A percentile compares a stretch with the other conserved stretches of the same genome.
These are phyloP conservation scores for Fusarium marasasianum DNA, from an alignment of 2,329 filamentous ascomycete genomes.

Conservation along the genomic window DNA sequence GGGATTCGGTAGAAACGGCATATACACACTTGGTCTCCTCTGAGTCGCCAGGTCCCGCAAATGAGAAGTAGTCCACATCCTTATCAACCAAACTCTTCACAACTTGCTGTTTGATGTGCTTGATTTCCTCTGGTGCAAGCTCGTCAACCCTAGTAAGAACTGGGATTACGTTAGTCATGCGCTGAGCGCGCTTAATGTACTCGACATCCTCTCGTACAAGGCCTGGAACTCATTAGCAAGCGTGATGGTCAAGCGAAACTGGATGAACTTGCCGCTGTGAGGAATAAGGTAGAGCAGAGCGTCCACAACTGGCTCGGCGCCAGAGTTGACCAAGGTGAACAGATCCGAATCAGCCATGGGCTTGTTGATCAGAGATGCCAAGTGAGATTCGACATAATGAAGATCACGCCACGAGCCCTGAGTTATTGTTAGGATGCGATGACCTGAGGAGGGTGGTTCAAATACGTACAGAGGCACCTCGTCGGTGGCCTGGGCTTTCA, in stretches of 20 bases:
- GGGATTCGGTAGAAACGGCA: constrained; percentile 78
- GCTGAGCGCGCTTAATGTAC: constrained; percentile 74
- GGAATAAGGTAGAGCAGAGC: constrained; percentile 84
- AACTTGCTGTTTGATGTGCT: constrained; percentile 68
- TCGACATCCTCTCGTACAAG: constrained; percentile 66
- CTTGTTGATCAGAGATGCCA: constrained; percentile 51
- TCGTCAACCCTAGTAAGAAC: constrained; percentile 81
- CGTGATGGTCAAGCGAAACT: not conserved
- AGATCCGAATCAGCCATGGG: constrained; percentile 78
- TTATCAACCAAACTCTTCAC: constrained; percentile 64
- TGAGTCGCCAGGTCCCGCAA: constrained; percentile 53
- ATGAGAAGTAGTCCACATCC: constrained; percentile 73
- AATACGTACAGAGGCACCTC: constrained; percentile 60
- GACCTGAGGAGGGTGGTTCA: constrained; percentile 6
- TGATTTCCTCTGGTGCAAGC: constrained; percentile 66
- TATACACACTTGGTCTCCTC: constrained; percentile 63
- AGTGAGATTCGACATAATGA: constrained; percentile 72
- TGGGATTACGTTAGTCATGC: constrained; percentile 85
- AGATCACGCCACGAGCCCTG: constrained; percentile 68
- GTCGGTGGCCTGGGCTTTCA: constrained; percentile 76
- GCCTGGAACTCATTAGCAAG: constrained; percentile 41
- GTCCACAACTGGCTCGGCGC: constrained; percentile 86
- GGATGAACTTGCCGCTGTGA: constrained; percentile 61
- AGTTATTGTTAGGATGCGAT: constrained; percentile 55
- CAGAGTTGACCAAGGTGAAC: constrained; percentile 79